Conservation (phyloP, 1,284 basidiomycete genomes). For the Ceratobasidium sp. region DNA sequence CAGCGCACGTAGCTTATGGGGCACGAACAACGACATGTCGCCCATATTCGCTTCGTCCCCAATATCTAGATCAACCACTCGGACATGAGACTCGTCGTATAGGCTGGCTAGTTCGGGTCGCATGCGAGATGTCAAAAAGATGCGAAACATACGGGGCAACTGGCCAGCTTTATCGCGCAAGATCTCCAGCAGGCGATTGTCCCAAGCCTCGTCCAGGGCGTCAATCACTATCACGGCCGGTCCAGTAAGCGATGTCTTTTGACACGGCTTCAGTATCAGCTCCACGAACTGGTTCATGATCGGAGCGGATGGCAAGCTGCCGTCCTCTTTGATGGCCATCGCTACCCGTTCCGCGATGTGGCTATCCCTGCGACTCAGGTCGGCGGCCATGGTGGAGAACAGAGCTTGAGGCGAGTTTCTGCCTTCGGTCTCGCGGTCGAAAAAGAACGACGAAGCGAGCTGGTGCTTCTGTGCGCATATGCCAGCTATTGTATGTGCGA, state of each 20-base stretch:
- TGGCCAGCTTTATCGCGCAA: not conserved
- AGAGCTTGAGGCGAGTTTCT: not conserved
- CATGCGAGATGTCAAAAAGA: constrained; percentile 17
- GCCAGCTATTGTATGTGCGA: constrained; percentile 12
- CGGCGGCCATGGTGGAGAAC: not conserved
- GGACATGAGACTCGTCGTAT: not conserved
- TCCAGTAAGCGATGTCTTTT: not conserved
- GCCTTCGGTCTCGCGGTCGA: not conserved
- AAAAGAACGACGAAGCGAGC: constrained; percentile 40
- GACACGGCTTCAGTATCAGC: constrained; percentile 8
- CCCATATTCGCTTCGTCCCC: not conserved
- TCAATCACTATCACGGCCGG: constrained; percentile 16
- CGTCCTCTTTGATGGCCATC: not conserved
- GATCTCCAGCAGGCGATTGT: not conserved
- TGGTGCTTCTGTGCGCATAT: not conserved
- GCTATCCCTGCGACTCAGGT: not conserved
- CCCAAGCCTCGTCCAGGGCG: constrained; percentile 7
- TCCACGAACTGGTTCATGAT: not conserved
- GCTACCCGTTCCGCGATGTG: not conserved
- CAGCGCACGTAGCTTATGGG: not conserved
- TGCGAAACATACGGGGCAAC: not conserved
- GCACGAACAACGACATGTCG: not conserved
- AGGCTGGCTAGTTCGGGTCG: not conserved
- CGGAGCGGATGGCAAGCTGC: not conserved
- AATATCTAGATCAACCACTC: not conserved